Evolutionary conservation across 148 eudicot species (phyloP).

Genomic region (Rhododendron ovatum): DNA sequence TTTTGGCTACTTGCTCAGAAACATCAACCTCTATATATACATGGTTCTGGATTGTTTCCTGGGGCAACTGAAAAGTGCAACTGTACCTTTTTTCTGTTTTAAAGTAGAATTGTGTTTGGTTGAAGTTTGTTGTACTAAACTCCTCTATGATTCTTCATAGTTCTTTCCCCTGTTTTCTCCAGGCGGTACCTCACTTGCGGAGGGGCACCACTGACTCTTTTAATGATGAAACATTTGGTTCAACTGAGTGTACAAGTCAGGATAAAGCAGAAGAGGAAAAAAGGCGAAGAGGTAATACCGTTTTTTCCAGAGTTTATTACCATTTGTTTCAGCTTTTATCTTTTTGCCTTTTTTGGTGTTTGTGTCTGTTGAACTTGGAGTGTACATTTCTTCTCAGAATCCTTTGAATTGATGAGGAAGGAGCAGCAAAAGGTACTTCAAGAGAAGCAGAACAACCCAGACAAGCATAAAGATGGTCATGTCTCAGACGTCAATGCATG

Average conservation of each 20-base stretch:
- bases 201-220: slow-evolving; percentile 65
- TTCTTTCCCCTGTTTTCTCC: slow-evolving; percentile 17
- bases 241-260: slow-evolving; percentile 56
- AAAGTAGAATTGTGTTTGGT: slow-evolving; percentile 10
- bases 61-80: background rate
- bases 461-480: slow-evolving; percentile 43
- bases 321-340: background rate
- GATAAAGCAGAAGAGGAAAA: slow-evolving; percentile 92
- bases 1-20: slow-evolving; percentile 3
- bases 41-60: slow-evolving; percentile 4
- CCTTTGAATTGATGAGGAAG: slow-evolving; percentile 93
- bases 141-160: background rate
- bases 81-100: background rate
- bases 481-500: slow-evolving; percentile 22
- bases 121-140: background rate
- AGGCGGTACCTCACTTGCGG: slow-evolving; percentile 73
- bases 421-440: slow-evolving; percentile 84
- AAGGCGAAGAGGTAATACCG: slow-evolving; percentile 68
- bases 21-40: background rate
- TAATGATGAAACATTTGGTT: slow-evolving; percentile 98
- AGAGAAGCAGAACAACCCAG: slow-evolving; percentile 65
- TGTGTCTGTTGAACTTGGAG: background rate
- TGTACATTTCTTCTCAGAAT: slow-evolving; percentile 38
- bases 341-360: background rate
- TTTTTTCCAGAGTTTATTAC: background rate